Percentiles rank a stretch among this genome's conserved stretches.
These are phyloP conservation scores for Mariannaea elegans DNA, from an alignment of 2,329 filamentous ascomycete species.

Conservation along the genomic window DNA sequence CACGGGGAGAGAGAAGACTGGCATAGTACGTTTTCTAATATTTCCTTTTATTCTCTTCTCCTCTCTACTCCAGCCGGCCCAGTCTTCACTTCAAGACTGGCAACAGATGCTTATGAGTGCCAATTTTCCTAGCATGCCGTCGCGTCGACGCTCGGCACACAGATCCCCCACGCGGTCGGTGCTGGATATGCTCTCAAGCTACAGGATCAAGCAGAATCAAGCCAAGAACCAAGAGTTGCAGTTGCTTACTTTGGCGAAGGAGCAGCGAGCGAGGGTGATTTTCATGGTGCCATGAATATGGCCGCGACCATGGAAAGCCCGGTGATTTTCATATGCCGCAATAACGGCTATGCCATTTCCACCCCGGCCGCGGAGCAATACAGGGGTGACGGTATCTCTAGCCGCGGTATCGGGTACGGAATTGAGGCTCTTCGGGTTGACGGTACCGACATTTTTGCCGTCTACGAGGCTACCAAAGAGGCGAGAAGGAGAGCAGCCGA, in stretches of 20 bases:
- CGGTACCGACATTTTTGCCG: constrained; percentile 85
- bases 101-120: too few species aligned
- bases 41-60: too few species aligned
- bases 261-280: constrained; percentile 84
- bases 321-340: constrained; percentile 83
- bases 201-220: constrained; percentile 73
- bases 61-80: too few species aligned
- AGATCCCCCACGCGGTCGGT: constrained; percentile 82
- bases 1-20: constrained; percentile 74
- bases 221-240: constrained; percentile 68
- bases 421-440: constrained; percentile 87
- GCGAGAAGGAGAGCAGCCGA: constrained; percentile 62
- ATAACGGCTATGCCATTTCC: constrained; percentile 86
- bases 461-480: constrained; percentile 75
- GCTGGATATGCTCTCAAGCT: constrained; percentile 84
- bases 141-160: constrained; percentile 78
- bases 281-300: constrained; percentile 85
- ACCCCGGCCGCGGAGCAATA: constrained; percentile 87
- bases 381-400: constrained; percentile 83
- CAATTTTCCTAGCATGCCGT: constrained; percentile 74
- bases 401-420: constrained; percentile 80
- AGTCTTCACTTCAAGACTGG: too few species aligned
- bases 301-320: constrained; percentile 82
- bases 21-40: constrained; percentile 72
- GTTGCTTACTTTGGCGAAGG: constrained; percentile 88